Evolutionary conservation across 2,329 filamentous ascomycete genomes (phyloP).

Genomic region (Akanthomyces uredinophilus): DNA sequence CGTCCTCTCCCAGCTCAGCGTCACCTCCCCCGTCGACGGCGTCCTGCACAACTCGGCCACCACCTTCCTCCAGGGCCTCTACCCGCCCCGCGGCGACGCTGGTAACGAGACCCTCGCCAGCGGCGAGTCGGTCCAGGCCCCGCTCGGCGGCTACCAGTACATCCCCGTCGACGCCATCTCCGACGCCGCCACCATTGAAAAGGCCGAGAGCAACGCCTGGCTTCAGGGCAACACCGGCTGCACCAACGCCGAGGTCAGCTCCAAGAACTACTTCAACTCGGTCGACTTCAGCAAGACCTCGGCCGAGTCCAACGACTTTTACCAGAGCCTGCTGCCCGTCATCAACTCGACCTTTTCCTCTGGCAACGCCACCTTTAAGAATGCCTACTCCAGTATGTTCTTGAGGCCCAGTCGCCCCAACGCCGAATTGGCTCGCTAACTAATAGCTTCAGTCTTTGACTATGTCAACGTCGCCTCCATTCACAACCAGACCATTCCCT

Average conservation of each 20-base stretch:
- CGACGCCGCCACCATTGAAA: conserved; percentile 47
- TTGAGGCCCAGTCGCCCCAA: not conserved
- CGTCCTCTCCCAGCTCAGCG: conserved; percentile 63
- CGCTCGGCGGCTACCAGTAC: conserved; percentile 77
- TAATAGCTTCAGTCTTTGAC: conserved; percentile 47
- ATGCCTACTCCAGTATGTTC: conserved; percentile 55
- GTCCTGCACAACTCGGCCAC: conserved; percentile 77
- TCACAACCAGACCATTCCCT: conserved; percentile 44
- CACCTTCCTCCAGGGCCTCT: conserved; percentile 80
- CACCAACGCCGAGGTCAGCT: conserved; percentile 48
- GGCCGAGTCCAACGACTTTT: conserved; percentile 54
- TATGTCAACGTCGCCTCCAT: conserved; percentile 55
- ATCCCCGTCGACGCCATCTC: conserved; percentile 65
- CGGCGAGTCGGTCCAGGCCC: conserved; percentile 58
- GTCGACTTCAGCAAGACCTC: conserved; percentile 40
- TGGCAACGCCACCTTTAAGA: conserved; percentile 48
- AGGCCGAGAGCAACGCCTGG: conserved; percentile 53
- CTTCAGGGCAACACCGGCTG: conserved; percentile 55
- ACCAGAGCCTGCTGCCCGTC: conserved; percentile 48
- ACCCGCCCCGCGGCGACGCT: conserved; percentile 62
- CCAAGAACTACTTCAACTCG: conserved; percentile 49
- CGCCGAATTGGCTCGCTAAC: conserved; percentile 3
- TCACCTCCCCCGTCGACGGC: conserved; percentile 66
- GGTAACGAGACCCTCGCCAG: conserved; percentile 62
- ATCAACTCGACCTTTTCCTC: conserved; percentile 47